Conservation (phyloP, 2,329 filamentous ascomycete genomes). For the Clarireedia paspali region DNA sequence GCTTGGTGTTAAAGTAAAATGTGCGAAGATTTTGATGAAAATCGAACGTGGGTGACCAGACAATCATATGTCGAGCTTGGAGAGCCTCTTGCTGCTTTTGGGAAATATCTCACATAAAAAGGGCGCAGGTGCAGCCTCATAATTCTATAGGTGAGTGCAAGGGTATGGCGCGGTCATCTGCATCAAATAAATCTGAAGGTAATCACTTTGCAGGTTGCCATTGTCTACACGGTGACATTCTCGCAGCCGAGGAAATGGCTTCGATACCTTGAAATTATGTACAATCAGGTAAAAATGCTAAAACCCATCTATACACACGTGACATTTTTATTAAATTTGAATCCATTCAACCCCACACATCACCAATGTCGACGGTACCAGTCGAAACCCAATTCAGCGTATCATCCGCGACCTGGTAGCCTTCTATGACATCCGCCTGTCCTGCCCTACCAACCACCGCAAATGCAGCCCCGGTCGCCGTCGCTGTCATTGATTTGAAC, state of each 20-base stretch:
- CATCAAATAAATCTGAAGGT: not conserved
- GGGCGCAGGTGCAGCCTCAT: not conserved
- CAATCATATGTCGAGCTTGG: not conserved
- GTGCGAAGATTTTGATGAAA: not conserved
- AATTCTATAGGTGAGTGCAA: not conserved
- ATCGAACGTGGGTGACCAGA: not conserved
- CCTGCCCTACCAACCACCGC: slow-evolving; percentile 4
- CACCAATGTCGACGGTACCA: slow-evolving; percentile 8
- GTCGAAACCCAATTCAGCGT: not conserved
- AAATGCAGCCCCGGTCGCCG: slow-evolving; percentile 11
- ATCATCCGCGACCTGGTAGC: not conserved
- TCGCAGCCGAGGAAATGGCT: not conserved
- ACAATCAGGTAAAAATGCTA: not conserved
- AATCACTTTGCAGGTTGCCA: too few relatives aligned
- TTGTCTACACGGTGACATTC: not conserved
- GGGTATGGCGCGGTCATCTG: not conserved
- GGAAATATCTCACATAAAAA: not conserved
- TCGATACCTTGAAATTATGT: not conserved
- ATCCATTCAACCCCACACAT: slow-evolving; percentile 1
- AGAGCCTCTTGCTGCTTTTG: not conserved
- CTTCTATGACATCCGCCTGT: not conserved
- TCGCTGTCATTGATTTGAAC: slow-evolving; percentile 10
- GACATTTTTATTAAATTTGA: not conserved
- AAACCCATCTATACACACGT: not conserved
- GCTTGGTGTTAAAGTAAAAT: not conserved